These are phyloP conservation scores for Penicillium sp. DNA, from an alignment of 2,329 filamentous ascomycete species.

Conservation along the genomic window DNA sequence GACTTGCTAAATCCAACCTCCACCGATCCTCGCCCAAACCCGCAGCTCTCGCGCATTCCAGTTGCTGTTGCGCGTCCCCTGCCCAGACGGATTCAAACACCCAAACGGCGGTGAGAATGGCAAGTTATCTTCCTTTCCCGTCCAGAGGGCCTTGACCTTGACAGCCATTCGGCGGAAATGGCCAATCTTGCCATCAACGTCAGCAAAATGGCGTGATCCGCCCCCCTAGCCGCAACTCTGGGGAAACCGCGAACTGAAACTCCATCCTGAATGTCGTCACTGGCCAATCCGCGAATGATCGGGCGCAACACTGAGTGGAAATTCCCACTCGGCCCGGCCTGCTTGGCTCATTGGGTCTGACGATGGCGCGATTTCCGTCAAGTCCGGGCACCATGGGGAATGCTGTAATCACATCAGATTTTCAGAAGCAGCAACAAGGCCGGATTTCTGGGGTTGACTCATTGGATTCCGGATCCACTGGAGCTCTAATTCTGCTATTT, in stretches of 20 bases:
- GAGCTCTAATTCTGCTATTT: conserved; percentile 4
- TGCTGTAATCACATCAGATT: conserved; percentile 17
- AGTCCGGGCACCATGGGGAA: no score
- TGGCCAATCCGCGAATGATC: conserved; percentile 9
- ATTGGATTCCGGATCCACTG: conserved; percentile 8
- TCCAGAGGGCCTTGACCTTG: not conserved
- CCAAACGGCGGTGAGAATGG: conserved; percentile 22
- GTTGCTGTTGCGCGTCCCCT: no score
- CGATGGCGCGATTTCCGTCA: conserved; percentile 33
- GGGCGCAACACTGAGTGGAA: no score
- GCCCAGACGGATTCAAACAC: no score
- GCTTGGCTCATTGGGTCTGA: conserved; percentile 27
- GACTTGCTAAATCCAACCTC: conserved; percentile 20
- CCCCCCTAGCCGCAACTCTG: conserved; percentile 10
- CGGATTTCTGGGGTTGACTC: conserved; percentile 22
- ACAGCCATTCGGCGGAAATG: conserved; percentile 15
- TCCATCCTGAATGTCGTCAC: conserved; percentile 10
- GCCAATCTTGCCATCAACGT: conserved; percentile 24
- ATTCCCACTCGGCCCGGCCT: no score
- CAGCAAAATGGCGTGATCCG: conserved; percentile 25
- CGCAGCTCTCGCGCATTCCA: not conserved
- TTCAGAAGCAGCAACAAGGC: no score
- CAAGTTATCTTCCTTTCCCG: no score
- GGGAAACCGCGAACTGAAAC: conserved; percentile 4
- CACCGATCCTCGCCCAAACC: conserved; percentile 8